Percentiles rank a stretch among this genome's conserved stretches.
Evolutionary conservation across 345 rosid genomes (phyloP).

Genomic region (Barbarea vulgaris): DNA sequence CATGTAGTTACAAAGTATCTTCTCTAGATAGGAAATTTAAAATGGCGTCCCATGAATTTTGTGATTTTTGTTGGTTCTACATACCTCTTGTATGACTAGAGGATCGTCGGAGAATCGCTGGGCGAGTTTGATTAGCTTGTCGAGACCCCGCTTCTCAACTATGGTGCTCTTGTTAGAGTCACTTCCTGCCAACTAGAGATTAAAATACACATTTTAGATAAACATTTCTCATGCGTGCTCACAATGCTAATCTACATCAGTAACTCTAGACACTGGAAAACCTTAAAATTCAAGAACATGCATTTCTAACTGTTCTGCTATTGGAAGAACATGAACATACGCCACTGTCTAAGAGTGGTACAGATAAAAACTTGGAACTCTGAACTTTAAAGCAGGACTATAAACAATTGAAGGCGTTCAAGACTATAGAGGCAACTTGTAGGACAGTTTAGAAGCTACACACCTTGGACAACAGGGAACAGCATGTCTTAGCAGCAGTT

Average conservation of each 20-base stretch:
- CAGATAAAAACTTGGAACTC: background rate
- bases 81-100: constrained; percentile 85
- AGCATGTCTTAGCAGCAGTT: constrained; percentile 67
- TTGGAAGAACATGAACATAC: background rate
- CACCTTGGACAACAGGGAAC: constrained; percentile 87
- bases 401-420: constrained; percentile 8
- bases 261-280: background rate
- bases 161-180: constrained; percentile 81
- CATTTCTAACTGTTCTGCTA: background rate
- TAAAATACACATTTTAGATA: constrained; percentile 35
- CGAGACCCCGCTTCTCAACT: constrained; percentile 76
- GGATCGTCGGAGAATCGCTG: constrained; percentile 79
- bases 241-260: background rate
- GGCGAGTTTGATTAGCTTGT: constrained; percentile 67
- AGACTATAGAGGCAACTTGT: background rate
- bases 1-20: background rate
- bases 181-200: constrained; percentile 84
- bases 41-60: background rate
- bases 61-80: background rate
- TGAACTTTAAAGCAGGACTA: background rate
- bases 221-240: background rate
- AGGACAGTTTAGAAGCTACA: constrained; percentile 18
- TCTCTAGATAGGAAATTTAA: background rate
- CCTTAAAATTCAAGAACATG: background rate
- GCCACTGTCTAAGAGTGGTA: background rate